Evolutionary conservation across 768 basidiomycete species (phyloP).

Genomic region (Tulasnella sp.): DNA sequence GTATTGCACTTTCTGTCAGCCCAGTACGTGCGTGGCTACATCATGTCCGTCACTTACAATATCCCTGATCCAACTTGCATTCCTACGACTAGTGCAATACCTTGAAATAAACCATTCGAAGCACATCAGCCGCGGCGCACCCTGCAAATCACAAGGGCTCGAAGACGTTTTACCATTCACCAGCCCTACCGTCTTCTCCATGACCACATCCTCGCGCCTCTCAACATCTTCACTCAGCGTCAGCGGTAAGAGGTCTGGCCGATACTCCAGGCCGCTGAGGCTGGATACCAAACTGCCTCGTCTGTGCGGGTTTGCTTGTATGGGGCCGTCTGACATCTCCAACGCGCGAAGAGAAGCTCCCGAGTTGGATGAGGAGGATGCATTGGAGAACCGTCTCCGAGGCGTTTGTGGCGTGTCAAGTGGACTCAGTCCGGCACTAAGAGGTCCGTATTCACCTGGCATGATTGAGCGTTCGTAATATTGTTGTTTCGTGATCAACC

Average conservation of each 20-base stretch:
- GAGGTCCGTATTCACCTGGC: too few relatives aligned
- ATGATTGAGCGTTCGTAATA: too few relatives aligned
- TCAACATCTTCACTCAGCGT: slow-evolving; percentile 68
- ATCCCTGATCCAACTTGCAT: slow-evolving; percentile 87
- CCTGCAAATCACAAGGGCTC: too few relatives aligned
- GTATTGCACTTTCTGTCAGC: background rate
- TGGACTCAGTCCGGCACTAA: too few relatives aligned
- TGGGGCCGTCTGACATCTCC: slow-evolving; percentile 59
- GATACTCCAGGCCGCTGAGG: slow-evolving; percentile 28
- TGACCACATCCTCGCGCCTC: slow-evolving; percentile 48
- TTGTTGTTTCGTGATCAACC: too few relatives aligned
- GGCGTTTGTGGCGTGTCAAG: background rate
- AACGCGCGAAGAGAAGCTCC: slow-evolving; percentile 66
- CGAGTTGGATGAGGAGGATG: slow-evolving; percentile 36
- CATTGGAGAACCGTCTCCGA: too few relatives aligned
- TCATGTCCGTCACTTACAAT: slow-evolving; percentile 44
- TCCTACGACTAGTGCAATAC: slow-evolving; percentile 77
- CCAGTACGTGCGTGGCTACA: background rate
- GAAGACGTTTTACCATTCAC: slow-evolving; percentile 76
- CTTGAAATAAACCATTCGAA: slow-evolving; percentile 30
- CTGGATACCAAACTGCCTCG: slow-evolving; percentile 39
- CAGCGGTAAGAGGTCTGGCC: slow-evolving; percentile 36
- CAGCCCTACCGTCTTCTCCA: slow-evolving; percentile 54
- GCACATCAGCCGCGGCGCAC: too few relatives aligned
- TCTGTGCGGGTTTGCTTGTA: slow-evolving; percentile 23